These are phyloP conservation scores for Trichoderma semiorbis DNA, from an alignment of 2,329 filamentous ascomycete genomes.

Conservation along the genomic window DNA sequence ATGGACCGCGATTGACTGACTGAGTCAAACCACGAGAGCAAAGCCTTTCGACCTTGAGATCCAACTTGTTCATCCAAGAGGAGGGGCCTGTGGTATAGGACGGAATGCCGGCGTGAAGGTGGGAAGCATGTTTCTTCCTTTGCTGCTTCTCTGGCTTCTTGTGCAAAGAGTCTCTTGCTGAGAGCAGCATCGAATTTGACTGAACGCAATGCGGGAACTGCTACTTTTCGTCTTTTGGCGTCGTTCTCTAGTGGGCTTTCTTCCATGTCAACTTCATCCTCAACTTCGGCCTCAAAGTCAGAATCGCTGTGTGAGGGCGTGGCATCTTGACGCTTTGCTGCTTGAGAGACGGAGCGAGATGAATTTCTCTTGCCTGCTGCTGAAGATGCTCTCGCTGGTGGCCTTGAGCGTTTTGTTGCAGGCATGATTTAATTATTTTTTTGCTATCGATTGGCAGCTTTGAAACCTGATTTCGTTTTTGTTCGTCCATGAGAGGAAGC, in stretches of 20 bases:
- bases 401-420: conserved; percentile 8
- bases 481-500: not conserved
- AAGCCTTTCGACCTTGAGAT: conserved; percentile 31
- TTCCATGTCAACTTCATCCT: not conserved
- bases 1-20: conserved; percentile 47
- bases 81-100: conserved; percentile 47
- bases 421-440: not conserved
- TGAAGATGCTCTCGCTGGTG: not conserved
- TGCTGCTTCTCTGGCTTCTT: not conserved
- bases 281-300: conserved; percentile 9
- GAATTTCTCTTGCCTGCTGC: not conserved
- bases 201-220: not conserved
- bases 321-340: not conserved
- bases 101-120: conserved; percentile 20
- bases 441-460: not conserved
- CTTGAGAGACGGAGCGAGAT: not conserved
- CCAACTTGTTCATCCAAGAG: conserved; percentile 41
- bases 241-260: not conserved
- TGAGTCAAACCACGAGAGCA: conserved; percentile 52
- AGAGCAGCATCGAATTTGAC: not conserved
- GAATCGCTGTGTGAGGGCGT: not conserved
- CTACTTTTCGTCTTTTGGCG: conserved; percentile 2
- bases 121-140: conserved; percentile 19
- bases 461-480: not conserved
- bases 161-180: conserved; percentile 14